Evolutionary conservation across 805 yeast genomes (phyloP), one percentile per base, ranked within the genome.

Genomic region (Hanseniaspora clermontiae): DNA sequence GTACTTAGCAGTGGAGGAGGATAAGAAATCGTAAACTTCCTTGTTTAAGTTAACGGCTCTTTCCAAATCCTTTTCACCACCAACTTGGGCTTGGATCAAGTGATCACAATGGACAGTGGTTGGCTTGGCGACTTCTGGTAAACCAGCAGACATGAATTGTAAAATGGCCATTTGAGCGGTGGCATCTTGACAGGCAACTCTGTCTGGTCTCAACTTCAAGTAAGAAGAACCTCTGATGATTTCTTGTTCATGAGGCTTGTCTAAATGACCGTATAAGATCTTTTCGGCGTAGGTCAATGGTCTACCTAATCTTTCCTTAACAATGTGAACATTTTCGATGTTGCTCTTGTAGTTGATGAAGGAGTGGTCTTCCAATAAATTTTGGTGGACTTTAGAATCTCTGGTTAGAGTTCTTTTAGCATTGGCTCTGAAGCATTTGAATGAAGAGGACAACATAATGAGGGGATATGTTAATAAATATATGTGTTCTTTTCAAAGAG

Each of bases 181-280:
- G 58, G 97, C 97, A 77, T 90, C 97, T 77, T 90, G 97, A 85
- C 95, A 89, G 51, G 97, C 97, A 60, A 91, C 97, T 72, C 97
- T 82, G 72, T 90, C 97, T 57, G 97, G 97, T 74, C 95, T 84
- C 70, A 91, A 79, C 75, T 91, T 91, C 72, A 90, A 79, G 75
- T 91, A 91, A 51, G 93, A 84, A 58, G 81, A 79, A 69, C 97
- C 97, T 71, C 97, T 84, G 72, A 74, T 79, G 64, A 85, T 81
- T 61, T 84, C 83, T 73, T 88, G 88, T 63, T 80, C 89, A 65
- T 85, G 90, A 60, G 97, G 97, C 67, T 91, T 81, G 68, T 86
- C 96, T 71, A 91, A 79, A 75, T 91, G 97, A 62, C 96, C 91
- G 74, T 91, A 93, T 63, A 91, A 77, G 63, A 91, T 81, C 77